Evolutionary conservation across 2,329 filamentous ascomycete species (phyloP), one percentile per base, ranked within the genome.

Genomic region (Fusarium nematophilum): DNA sequence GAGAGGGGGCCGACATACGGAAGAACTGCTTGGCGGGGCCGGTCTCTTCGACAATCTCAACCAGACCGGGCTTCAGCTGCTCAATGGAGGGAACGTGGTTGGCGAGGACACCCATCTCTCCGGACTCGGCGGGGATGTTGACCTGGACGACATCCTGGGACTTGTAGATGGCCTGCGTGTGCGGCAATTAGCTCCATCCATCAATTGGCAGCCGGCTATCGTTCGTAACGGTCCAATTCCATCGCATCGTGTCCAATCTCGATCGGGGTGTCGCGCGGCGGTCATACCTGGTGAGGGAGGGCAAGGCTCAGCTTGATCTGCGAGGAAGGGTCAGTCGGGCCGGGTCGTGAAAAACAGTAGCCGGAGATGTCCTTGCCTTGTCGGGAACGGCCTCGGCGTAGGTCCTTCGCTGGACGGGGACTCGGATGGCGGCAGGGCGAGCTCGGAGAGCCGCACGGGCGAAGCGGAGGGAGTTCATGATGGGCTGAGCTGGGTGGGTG

Each of bases 11-110:
- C 51, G 53, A 88, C 92, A 72, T 91, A 97, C 93, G 86, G 90
- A 99, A 99, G 85, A 95, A 99, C 82, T 96, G 92, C 88, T 99
- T 99, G 90, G 78, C 83, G 75, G 84, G 84, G 75, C 92, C 91
- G 75, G 82, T 86, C 86, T 99, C 95, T 85, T 98, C 94, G 69
- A 98, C 87, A 75, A 99, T 86, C 85, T 98, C 94, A 70, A 99
- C 86, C 70, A 98, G 82, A 74, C 95, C 95, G 60, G 95, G 93
- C 87, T 96, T 97, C 80, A 99, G 86, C 86, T 99, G 95, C 86
- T 99, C 95, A 76, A 99, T 98, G 62, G 93, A 93, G 66, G 95
- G 93, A 73, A 99, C 95, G 87, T 99, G 95, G 86, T 95, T 96
- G 78, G 95, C 95, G 76, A 99, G 90, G 73, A 99, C 90, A 90